These are phyloP conservation scores for Sutorius eximius DNA, from an alignment of 1,284 basidiomycete genomes.

Conservation along the genomic window DNA sequence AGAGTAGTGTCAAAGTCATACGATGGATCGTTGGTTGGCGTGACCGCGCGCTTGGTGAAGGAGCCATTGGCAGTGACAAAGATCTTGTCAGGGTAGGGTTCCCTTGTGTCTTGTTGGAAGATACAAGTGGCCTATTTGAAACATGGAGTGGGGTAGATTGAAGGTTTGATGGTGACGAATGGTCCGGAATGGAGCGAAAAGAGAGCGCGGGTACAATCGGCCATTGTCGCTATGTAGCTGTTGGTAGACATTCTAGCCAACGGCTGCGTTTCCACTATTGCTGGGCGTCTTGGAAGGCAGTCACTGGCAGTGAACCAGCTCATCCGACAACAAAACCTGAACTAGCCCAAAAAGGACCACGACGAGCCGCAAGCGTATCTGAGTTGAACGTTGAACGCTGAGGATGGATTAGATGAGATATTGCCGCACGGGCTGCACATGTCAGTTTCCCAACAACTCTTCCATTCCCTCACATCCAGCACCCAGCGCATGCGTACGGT, in stretches of 20 bases:
- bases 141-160: background rate
- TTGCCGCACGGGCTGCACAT: background rate
- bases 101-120: background rate
- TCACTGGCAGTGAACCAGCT: constrained; percentile 14
- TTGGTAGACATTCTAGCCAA: background rate
- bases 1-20: background rate
- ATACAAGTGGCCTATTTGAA: background rate
- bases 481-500: background rate
- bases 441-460: background rate
- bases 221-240: background rate
- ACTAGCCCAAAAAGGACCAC: background rate
- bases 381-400: background rate
- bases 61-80: background rate
- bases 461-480: background rate
- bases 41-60: constrained; percentile 1
- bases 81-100: background rate
- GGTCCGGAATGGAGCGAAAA: background rate
- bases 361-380: constrained; percentile 1
- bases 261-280: background rate
- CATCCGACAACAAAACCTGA: background rate
- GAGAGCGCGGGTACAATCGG: background rate
- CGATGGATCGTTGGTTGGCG: background rate
- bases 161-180: background rate
- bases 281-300: background rate
- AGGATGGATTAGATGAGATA: background rate